Conservation (phyloP, 1,284 basidiomycete species). For the Tilletia indica region DNA sequence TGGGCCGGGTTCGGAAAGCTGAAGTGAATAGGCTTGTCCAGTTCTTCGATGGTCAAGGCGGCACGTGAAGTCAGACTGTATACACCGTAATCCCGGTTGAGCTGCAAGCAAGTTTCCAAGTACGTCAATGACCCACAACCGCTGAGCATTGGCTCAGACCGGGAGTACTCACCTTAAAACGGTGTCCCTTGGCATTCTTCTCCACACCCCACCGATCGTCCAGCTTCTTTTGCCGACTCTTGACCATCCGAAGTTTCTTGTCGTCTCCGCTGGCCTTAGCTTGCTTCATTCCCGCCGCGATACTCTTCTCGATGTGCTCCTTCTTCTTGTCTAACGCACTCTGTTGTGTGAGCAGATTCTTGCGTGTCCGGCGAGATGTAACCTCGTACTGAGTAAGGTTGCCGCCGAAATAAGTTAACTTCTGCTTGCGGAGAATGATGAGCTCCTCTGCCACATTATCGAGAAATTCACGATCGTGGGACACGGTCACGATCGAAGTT, state of each 20-base stretch:
- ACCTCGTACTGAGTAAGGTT: constrained; percentile 64
- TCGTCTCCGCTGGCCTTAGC: constrained; percentile 69
- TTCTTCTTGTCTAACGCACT: constrained; percentile 65
- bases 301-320: constrained; percentile 58
- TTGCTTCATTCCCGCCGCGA: constrained; percentile 61
- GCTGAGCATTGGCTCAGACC: not conserved
- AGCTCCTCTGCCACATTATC: constrained; percentile 69
- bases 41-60: constrained; percentile 62
- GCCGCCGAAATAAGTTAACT: constrained; percentile 66
- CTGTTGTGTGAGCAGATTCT: constrained; percentile 62
- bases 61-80: constrained; percentile 60
- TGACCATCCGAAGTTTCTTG: constrained; percentile 64
- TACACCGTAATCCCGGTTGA: constrained; percentile 62
- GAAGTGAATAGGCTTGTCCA: constrained; percentile 61
- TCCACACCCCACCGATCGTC: constrained; percentile 66
- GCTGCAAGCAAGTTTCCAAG: not conserved
- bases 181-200: constrained; percentile 59
- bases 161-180: constrained; percentile 62
- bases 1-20: constrained; percentile 61
- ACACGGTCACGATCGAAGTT: constrained; percentile 65
- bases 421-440: constrained; percentile 65
- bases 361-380: constrained; percentile 62
- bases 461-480: constrained; percentile 71
- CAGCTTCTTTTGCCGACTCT: constrained; percentile 66
- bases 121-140: not conserved